A percentile compares a stretch with the other conserved stretches of the same genome.
Conservation (phyloP, 371 early-diverging fungal genomes). For the Mucor racemosus region DNA sequence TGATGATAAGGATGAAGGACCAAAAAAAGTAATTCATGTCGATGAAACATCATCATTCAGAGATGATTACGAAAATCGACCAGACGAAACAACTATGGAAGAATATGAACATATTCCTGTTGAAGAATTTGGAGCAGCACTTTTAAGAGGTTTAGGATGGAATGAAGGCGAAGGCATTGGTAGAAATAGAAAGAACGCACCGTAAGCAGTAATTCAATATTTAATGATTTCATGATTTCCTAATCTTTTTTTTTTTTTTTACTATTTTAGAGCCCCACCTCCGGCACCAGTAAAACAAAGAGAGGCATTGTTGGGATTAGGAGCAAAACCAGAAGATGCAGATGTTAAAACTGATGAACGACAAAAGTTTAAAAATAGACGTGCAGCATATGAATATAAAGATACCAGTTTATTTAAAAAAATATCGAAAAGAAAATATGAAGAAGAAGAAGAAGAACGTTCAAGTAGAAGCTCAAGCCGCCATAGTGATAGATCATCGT, state of each 20-base stretch:
- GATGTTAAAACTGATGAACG: constrained; percentile 16
- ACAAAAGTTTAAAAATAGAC: constrained; percentile 27
- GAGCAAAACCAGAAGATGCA: constrained; percentile 67
- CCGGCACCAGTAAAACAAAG: constrained; percentile 56
- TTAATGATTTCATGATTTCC: not conserved
- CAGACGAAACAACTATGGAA: constrained; percentile 73
- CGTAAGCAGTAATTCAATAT: constrained; percentile 30
- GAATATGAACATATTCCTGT: constrained; percentile 88
- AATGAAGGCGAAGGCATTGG: constrained; percentile 76
- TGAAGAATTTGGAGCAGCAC: constrained; percentile 88
- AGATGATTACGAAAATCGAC: constrained; percentile 52
- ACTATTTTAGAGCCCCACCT: constrained; percentile 41
- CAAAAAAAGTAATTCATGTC: constrained; percentile 48
- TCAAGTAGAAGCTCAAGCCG: constrained; percentile 5
- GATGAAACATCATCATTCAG: constrained; percentile 60
- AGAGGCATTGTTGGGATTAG: constrained; percentile 76
- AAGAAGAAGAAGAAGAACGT: constrained; percentile 22
- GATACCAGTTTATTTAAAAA: constrained; percentile 52
- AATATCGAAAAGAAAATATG: constrained; percentile 38
- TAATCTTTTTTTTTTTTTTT: not conserved
- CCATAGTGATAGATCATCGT: not conserved
- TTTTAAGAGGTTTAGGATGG: constrained; percentile 95
- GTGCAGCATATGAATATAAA: constrained; percentile 44
- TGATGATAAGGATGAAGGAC: constrained; percentile 47
- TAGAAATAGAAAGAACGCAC: constrained; percentile 41